Percentiles rank a stretch among this genome's conserved stretches.
phyloP scores from a whole-genome alignment of 108 stramenopile species.

The Cyclostephanos tholiformis region DNA sequence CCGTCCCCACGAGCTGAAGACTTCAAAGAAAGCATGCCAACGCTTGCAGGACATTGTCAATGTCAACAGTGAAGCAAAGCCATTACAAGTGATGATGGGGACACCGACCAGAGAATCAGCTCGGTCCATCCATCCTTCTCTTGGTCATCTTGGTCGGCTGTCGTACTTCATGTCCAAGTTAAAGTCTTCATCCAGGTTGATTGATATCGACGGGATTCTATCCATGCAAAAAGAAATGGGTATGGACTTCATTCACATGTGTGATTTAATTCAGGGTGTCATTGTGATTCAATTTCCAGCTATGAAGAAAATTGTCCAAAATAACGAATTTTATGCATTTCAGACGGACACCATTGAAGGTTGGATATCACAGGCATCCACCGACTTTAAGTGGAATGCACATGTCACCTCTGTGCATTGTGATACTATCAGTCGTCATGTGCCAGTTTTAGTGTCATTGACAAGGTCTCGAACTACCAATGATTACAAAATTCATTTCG shows the following conservation, averaged over 20 bases:
- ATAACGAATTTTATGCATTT: not conserved
- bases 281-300: not conserved
- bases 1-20: too few species aligned
- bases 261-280: not conserved
- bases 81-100: not conserved
- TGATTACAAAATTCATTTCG: slow-evolving; percentile 9
- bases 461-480: not conserved
- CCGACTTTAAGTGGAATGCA: not conserved
- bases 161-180: not conserved
- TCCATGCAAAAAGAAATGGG: not conserved
- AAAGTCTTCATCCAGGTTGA: not conserved
- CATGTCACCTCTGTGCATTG: not conserved
- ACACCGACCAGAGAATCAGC: not conserved
- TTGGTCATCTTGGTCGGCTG: not conserved
- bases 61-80: not conserved
- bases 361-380: not conserved
- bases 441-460: slow-evolving; percentile 1
- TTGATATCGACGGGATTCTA: not conserved
- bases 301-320: not conserved
- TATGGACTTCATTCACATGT: not conserved
- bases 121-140: not conserved
- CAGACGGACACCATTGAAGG: not conserved
- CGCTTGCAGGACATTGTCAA: not conserved
- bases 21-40: not conserved
- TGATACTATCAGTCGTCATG: not conserved